phyloP scores from a whole-genome alignment of 2,329 filamentous ascomycete species.

The Neonectria sp. region DNA sequence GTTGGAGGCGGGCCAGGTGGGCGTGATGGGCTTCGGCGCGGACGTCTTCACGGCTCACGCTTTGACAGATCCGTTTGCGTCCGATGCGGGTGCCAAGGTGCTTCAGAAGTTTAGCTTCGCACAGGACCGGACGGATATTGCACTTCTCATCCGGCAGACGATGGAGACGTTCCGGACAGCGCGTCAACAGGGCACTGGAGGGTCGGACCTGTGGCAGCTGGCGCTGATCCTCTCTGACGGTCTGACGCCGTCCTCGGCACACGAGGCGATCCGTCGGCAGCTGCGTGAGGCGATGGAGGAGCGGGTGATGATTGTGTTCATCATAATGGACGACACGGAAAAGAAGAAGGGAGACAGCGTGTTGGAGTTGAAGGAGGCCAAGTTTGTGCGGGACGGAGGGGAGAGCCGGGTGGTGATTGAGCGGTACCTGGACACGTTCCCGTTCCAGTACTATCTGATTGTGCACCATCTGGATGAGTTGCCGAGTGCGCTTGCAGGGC shows the following conservation, averaged over 20 bases:
- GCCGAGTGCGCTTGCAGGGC: slow-evolving; percentile 87
- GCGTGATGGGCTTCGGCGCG: slow-evolving; percentile 90
- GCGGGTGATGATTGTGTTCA: slow-evolving; percentile 97
- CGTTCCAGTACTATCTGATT: slow-evolving; percentile 97
- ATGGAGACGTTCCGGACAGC: slow-evolving; percentile 88
- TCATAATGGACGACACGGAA: slow-evolving; percentile 84
- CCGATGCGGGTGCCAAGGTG: slow-evolving; percentile 82
- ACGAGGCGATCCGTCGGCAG: slow-evolving; percentile 85
- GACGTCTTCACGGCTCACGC: slow-evolving; percentile 88
- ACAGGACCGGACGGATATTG: slow-evolving; percentile 90
- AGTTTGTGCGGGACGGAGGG: slow-evolving; percentile 79
- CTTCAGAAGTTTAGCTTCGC: slow-evolving; percentile 89
- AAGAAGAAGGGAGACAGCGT: slow-evolving; percentile 75
- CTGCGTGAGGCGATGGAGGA: slow-evolving; percentile 92
- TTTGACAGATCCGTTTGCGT: slow-evolving; percentile 85
- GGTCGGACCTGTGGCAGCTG: slow-evolving; percentile 91
- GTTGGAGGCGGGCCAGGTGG: slow-evolving; percentile 95
- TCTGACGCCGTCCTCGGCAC: slow-evolving; percentile 85
- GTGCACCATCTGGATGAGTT: slow-evolving; percentile 94
- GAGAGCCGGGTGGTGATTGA: slow-evolving; percentile 83
- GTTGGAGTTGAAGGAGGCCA: slow-evolving; percentile 88
- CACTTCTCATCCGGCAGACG: slow-evolving; percentile 81
- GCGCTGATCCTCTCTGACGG: slow-evolving; percentile 95
- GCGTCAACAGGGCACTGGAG: slow-evolving; percentile 69
- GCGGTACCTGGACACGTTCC: slow-evolving; percentile 94